Conservation (phyloP, 1,139 yeast species). For the Yamadazyma friedrichii region DNA sequence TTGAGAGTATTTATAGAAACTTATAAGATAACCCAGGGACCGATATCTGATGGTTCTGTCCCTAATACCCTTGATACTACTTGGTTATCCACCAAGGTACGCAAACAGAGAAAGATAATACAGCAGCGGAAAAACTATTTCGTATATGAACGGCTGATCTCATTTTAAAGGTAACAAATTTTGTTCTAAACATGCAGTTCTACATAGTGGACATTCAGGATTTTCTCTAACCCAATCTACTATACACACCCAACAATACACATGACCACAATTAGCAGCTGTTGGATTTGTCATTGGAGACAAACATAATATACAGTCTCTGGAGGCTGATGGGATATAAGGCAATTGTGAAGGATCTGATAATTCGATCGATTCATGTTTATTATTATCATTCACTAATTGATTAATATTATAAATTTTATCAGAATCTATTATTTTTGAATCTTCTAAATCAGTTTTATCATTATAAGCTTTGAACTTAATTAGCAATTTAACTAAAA, state of each 20-base stretch:
- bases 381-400: constrained; percentile 14
- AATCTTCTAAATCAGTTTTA: constrained; percentile 14
- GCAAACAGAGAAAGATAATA: too few relatives aligned
- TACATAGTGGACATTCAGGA: constrained; percentile 89
- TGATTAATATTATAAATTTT: constrained; percentile 18
- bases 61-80: too few relatives aligned
- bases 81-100: too few relatives aligned
- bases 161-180: constrained; percentile 66
- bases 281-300: constrained; percentile 80
- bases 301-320: constrained; percentile 82
- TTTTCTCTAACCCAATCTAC: constrained; percentile 86
- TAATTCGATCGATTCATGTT: constrained; percentile 40
- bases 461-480: constrained; percentile 31
- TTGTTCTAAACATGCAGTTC: constrained; percentile 74
- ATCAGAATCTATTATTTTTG: constrained; percentile 4
- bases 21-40: too few relatives aligned
- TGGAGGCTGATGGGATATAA: constrained; percentile 66
- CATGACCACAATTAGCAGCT: constrained; percentile 87
- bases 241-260: constrained; percentile 91
- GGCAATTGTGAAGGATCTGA: constrained; percentile 57
- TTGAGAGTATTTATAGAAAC: too few relatives aligned
- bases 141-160: constrained; percentile 8
- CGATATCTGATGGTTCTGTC: too few relatives aligned
- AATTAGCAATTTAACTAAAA: constrained; percentile 45
- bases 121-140: too few relatives aligned